These are phyloP conservation scores for Yarrowia yakushimensis DNA, from an alignment of 805 yeast species.

Conservation along the genomic window DNA sequence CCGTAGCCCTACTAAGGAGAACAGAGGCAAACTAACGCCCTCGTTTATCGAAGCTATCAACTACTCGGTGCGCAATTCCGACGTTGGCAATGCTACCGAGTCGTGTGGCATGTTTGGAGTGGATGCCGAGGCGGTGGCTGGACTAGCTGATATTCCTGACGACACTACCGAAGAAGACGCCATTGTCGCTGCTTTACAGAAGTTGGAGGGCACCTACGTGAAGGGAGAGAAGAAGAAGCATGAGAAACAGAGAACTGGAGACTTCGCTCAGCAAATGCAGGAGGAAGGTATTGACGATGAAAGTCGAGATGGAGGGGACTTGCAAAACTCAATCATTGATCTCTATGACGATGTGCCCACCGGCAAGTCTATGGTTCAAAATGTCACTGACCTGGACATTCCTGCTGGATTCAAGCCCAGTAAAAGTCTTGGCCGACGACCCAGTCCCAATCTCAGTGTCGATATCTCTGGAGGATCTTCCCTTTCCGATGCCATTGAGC, in stretches of 20 bases:
- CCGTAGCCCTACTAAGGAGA: conserved; percentile 18
- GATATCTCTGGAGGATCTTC: not conserved
- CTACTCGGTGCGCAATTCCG: conserved; percentile 14
- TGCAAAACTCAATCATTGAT: conserved; percentile 6
- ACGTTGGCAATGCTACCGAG: not conserved
- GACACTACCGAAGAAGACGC: conserved; percentile 69
- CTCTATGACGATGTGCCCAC: conserved; percentile 8
- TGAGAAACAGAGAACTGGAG: not conserved
- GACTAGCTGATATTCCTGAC: conserved; percentile 82
- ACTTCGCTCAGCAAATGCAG: not conserved
- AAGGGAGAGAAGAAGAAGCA: not conserved
- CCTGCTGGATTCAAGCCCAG: conserved; percentile 16
- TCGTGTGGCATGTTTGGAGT: conserved; percentile 23
- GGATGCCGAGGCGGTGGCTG: conserved; percentile 60
- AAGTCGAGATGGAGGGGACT: not conserved
- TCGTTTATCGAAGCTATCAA: conserved; percentile 19
- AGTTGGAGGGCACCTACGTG: conserved; percentile 63
- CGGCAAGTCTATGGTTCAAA: conserved; percentile 1
- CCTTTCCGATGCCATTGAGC: conserved; percentile 11
- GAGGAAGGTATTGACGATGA: not conserved
- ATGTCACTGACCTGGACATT: conserved; percentile 1
- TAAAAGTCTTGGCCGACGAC: conserved; percentile 3
- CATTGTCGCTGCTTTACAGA: conserved; percentile 65
- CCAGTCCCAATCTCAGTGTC: not conserved
- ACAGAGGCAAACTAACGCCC: conserved; percentile 11